A percentile compares a stretch with the other conserved stretches of the same genome.
Conservation (phyloP, 192 early-diverging fungal species). For the Geranomyces michiganensis region DNA sequence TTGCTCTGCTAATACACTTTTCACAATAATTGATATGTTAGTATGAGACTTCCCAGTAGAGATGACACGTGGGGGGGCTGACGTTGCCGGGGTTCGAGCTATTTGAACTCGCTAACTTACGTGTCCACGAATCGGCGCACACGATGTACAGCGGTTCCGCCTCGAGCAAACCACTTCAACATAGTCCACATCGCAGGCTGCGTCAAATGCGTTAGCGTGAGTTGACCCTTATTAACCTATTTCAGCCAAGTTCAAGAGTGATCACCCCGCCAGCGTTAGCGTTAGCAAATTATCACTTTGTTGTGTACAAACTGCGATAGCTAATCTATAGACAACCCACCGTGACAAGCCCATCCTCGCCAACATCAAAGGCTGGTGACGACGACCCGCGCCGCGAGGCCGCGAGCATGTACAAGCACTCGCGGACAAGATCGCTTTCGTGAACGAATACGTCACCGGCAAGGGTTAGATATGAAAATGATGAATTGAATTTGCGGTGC, state of each 20-base stretch:
- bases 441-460: not conserved
- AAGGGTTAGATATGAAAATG: not conserved
- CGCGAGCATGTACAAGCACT: slow-evolving; percentile 21
- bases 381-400: not conserved
- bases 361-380: slow-evolving; percentile 1
- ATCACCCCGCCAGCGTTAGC: no score
- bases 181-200: not conserved
- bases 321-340: no score
- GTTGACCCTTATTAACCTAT: not conserved
- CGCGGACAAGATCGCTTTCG: slow-evolving; percentile 25
- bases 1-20: no score
- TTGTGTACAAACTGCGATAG: no score
- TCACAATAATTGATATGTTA: no score
- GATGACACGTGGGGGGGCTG: no score
- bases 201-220: slow-evolving; percentile 5
- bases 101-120: no score
- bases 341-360: slow-evolving; percentile 6
- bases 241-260: no score
- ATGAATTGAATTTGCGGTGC: not conserved
- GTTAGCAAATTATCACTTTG: no score
- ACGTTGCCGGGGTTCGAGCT: no score
- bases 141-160: not conserved
- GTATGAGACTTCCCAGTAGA: no score
- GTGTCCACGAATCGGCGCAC: not conserved
- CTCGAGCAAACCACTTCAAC: slow-evolving; percentile 18